phyloP scores from a whole-genome alignment of 2,329 filamentous ascomycete species.

The Epichloe amarillans region DNA sequence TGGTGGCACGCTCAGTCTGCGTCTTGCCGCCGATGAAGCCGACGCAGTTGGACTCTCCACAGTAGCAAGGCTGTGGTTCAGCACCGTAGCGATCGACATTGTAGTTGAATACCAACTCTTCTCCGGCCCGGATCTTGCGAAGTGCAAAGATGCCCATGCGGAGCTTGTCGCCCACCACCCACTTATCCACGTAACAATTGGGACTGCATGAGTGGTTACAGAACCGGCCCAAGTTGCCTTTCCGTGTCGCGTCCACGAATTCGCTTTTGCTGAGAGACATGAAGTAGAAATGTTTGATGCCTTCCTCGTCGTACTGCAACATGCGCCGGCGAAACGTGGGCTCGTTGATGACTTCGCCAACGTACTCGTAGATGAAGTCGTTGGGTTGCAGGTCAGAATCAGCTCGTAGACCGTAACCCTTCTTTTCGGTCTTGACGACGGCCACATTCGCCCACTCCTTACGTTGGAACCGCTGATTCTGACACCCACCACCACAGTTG shows the following conservation, averaged over 20 bases:
- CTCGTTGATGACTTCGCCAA: constrained; percentile 96
- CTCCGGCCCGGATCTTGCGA: constrained; percentile 70
- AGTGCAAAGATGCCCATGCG: constrained; percentile 98
- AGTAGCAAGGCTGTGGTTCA: constrained; percentile 94
- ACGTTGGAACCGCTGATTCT: constrained; percentile 89
- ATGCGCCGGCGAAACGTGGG: constrained; percentile 78
- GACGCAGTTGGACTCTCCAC: constrained; percentile 84
- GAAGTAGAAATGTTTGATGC: constrained; percentile 99
- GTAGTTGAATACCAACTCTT: constrained; percentile 98
- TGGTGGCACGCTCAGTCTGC: constrained; percentile 88
- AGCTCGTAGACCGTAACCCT: constrained; percentile 82
- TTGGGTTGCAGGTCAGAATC: constrained; percentile 64
- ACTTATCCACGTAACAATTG: constrained; percentile 98
- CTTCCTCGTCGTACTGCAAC: constrained; percentile 86
- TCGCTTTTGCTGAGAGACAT: constrained; percentile 96
- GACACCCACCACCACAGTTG: constrained; percentile 75
- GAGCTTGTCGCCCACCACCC: constrained; percentile 93
- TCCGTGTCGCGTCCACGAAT: constrained; percentile 95
- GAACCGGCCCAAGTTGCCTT: constrained; percentile 88
- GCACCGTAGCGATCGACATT: constrained; percentile 97
- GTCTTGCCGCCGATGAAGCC: constrained; percentile 97
- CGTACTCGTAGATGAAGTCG: constrained; percentile 96
- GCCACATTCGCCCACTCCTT: constrained; percentile 83
- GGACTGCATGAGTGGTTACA: constrained; percentile 99
- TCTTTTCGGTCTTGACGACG: constrained; percentile 96